A percentile compares a stretch with the other conserved stretches of the same genome.
phyloP scores from a whole-genome alignment of 192 early-diverging fungal genomes.

The Coemansia sp. region DNA sequence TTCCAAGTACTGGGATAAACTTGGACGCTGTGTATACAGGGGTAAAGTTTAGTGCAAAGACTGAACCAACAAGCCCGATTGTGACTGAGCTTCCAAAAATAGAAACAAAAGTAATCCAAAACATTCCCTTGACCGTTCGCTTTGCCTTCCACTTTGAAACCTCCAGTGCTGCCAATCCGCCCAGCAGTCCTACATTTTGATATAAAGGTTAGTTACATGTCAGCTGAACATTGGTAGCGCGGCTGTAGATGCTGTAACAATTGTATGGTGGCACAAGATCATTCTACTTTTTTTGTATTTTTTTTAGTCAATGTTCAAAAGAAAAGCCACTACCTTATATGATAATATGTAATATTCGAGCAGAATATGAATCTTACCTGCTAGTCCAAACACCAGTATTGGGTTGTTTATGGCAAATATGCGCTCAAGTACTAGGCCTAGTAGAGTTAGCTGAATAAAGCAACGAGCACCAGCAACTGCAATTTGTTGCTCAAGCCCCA shows the following conservation, averaged over 20 bases:
- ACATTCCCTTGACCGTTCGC: constrained; percentile 71
- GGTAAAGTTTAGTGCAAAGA: constrained; percentile 67
- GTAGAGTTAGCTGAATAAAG: constrained; percentile 74
- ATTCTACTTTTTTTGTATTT: no score
- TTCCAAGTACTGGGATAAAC: constrained; percentile 83
- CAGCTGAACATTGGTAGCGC: no score
- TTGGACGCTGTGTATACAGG: constrained; percentile 67
- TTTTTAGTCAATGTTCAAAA: background rate
- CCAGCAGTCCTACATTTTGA: constrained; percentile 34
- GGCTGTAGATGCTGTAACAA: no score
- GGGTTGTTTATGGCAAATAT: constrained; percentile 64
- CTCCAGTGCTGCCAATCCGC: constrained; percentile 47
- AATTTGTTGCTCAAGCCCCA: constrained; percentile 51
- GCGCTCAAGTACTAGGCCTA: constrained; percentile 68
- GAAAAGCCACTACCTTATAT: background rate
- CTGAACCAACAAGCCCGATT: constrained; percentile 24
- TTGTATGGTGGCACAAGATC: no score
- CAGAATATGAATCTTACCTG: constrained; percentile 24
- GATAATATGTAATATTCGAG: background rate
- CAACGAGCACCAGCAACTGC: constrained; percentile 71
- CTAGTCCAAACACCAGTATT: constrained; percentile 58
- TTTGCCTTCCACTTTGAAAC: constrained; percentile 60
- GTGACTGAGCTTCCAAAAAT: constrained; percentile 43
- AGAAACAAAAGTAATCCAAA: constrained; percentile 57
- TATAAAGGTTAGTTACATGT: background rate